Percentiles rank a stretch among this genome's conserved stretches.
Evolutionary conservation across 169 alveolate species (phyloP).

Genomic region (Sarcocystis neurona): DNA sequence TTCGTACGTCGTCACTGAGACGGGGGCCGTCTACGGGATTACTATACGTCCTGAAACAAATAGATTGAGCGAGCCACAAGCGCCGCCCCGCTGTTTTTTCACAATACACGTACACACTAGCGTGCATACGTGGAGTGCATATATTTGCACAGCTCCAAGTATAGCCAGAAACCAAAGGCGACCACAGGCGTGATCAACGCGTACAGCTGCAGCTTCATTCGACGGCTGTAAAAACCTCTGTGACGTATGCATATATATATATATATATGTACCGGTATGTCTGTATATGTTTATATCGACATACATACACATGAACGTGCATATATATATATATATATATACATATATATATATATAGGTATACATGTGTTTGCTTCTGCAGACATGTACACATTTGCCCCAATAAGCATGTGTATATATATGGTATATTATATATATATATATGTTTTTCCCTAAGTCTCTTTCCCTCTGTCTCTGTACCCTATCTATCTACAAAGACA

Average conservation of each 20-base stretch:
- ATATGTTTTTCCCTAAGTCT: neutral
- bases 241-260: neutral
- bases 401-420: neutral
- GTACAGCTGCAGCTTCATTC: neutral
- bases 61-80: neutral
- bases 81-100: neutral
- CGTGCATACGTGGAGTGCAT: neutral
- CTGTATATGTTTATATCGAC: neutral
- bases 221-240: neutral
- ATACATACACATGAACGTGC: neutral
- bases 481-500: neutral
- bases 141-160: no score
- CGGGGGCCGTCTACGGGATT: no score
- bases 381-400: neutral
- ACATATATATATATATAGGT: neutral
- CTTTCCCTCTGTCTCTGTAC: neutral
- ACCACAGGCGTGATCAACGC: no score
- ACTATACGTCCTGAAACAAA: no score
- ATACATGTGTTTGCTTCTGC: neutral
- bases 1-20: no score
- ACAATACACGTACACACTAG: neutral
- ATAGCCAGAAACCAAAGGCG: no score
- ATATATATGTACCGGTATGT: neutral
- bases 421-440: neutral
- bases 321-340: no score